Conservation (phyloP, 352 stramenopile genomes). For the Phytophthora pseudosyringae region DNA sequence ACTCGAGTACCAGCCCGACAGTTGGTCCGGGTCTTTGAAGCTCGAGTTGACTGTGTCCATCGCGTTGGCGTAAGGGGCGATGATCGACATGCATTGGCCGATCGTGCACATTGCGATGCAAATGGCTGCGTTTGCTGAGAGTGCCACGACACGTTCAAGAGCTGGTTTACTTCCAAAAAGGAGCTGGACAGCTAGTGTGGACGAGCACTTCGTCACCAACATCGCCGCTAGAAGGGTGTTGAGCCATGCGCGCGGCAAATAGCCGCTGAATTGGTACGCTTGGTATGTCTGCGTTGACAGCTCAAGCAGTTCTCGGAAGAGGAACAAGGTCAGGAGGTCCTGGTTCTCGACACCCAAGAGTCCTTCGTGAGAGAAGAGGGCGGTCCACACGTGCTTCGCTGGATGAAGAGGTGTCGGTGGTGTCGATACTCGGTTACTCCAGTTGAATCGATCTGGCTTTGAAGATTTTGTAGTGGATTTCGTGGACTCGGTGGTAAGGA, state of each 20-base stretch:
- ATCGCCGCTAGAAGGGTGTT: slow-evolving; percentile 32
- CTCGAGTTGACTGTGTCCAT: not conserved
- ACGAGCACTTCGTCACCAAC: slow-evolving; percentile 52
- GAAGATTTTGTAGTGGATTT: too few species aligned
- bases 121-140: slow-evolving; percentile 7
- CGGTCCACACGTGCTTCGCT: not conserved
- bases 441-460: too few species aligned
- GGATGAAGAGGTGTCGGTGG: too few species aligned
- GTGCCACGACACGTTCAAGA: slow-evolving; percentile 4
- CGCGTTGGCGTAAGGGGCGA: not conserved
- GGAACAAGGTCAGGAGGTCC: slow-evolving; percentile 27
- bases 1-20: not conserved
- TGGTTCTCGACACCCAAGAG: slow-evolving; percentile 19
- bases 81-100: not conserved
- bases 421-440: too few species aligned
- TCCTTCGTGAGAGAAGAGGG: slow-evolving; percentile 2
- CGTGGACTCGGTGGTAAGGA: too few species aligned
- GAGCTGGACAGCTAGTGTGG: slow-evolving; percentile 51
- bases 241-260: slow-evolving; percentile 25
- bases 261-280: slow-evolving; percentile 26
- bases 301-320: slow-evolving; percentile 19
- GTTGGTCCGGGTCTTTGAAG: slow-evolving; percentile 3
- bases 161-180: slow-evolving; percentile 23
- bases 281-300: slow-evolving; percentile 20
- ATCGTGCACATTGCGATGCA: slow-evolving; percentile 9